Conservation (phyloP, 2,329 filamentous ascomycete genomes). For the Setomelanomma holmii region DNA sequence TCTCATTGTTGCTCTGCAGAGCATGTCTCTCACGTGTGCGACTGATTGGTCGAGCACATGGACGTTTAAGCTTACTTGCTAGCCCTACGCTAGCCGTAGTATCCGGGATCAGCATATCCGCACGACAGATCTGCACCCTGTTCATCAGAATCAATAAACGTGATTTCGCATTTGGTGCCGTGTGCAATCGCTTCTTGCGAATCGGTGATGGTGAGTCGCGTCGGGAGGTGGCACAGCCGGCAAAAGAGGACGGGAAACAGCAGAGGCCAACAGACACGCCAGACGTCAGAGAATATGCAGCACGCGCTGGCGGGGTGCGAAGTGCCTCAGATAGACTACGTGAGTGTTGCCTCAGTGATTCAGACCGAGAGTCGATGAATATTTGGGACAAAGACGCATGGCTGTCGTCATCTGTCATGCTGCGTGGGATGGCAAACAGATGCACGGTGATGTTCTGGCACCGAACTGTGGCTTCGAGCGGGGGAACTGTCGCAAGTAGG, state of each 20-base stretch:
- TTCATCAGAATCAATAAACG: not conserved
- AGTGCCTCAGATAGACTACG: not conserved
- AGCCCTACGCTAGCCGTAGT: constrained; percentile 3
- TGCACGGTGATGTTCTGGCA: not conserved
- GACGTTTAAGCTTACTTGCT: constrained; percentile 3
- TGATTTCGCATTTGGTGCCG: not conserved
- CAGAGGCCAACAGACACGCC: not conserved
- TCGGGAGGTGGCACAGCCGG: not conserved
- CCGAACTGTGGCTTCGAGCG: not conserved
- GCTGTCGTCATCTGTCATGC: constrained; percentile 8
- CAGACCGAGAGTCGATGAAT: too few species aligned
- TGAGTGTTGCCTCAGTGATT: not conserved
- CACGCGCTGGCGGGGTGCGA: constrained; percentile 3
- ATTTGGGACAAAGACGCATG: too few species aligned
- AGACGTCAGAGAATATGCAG: constrained; percentile 19
- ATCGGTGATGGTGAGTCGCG: not conserved
- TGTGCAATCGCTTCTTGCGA: not conserved
- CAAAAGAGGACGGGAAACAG: not conserved
- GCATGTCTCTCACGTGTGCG: not conserved
- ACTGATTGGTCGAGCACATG: not conserved
- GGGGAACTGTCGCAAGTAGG: not conserved
- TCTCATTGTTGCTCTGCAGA: not conserved
- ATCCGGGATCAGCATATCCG: not conserved
- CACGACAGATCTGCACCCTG: constrained; percentile 4
- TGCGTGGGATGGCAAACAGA: not conserved